Evolutionary conservation across 75 land plant genomes (phyloP), one percentile per base, ranked within the genome.

Genomic region (Pinus taeda): DNA sequence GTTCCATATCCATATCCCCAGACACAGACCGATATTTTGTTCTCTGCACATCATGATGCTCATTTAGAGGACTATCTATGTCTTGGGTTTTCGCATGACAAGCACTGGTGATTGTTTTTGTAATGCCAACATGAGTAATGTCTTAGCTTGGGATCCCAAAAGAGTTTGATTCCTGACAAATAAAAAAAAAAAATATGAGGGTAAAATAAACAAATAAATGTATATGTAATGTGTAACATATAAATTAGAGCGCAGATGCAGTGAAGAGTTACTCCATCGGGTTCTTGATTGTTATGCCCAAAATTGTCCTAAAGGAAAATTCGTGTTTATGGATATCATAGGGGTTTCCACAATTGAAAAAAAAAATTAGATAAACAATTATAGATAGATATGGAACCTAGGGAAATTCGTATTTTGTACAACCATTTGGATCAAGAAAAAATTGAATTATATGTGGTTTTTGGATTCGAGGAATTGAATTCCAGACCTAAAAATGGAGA

Each of bases 331-430:
- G 53, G 53, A 49, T 49, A 49, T 9, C 8, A 1, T 11, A 49
- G 53, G 53, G 53, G 53, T 49, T 45, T 49, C 0, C 12, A 49
- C 11, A 49, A 49, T 2, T 8, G 53, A 8, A 1, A 49, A 49
- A 9, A 49, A 49, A 1, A 1, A 45, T 8, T 49, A 49, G 9
- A 49, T 8, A 49, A 49, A 9, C 9, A 49, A 49, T 8, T 49
- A 9, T 49, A 49, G 53, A 49, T 49, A 9, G 9, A 49, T 9
- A 49, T 49, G 53, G 53, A 11, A 9, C 53, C 53, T 2, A 49
- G 9, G 11, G 53, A 76, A 66, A 80, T 80, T 59, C 73, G 80
- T 15, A 75, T 81, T 15, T 80, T 80, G 5, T 81, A 81, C 60
- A 60, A 45, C 18, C 75, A 81, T 55, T 45, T 81, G 62, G 59